Percentiles rank a stretch among this genome's conserved stretches.
Conservation (phyloP, 75 land plant species). For the Pseudotsuga menziesii region DNA sequence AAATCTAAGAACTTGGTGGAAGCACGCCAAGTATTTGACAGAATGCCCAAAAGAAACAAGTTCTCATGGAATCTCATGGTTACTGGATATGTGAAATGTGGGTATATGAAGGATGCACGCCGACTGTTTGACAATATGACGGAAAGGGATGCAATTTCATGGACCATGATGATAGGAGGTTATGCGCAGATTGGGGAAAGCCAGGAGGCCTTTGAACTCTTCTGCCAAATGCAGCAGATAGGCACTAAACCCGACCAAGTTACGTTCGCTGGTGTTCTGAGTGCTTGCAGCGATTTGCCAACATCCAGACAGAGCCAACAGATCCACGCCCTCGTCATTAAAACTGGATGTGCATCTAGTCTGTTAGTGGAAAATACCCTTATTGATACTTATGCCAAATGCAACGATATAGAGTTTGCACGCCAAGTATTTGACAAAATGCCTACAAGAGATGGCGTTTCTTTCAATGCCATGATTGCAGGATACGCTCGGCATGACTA, state of each 20-base stretch:
- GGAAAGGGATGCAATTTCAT: constrained; percentile 44
- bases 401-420: constrained; percentile 20
- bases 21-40: constrained; percentile 52
- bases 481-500: constrained; percentile 41
- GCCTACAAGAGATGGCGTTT: constrained; percentile 27
- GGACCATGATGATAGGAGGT: constrained; percentile 74
- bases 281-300: constrained; percentile 18
- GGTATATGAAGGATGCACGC: constrained; percentile 35
- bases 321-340: constrained; percentile 38
- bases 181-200: constrained; percentile 28
- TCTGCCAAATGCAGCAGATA: constrained; percentile 30
- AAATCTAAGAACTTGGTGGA: constrained; percentile 17
- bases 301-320: constrained; percentile 8
- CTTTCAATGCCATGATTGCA: constrained; percentile 47
- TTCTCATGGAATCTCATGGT: constrained; percentile 43
- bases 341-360: constrained; percentile 25
- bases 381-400: constrained; percentile 55
- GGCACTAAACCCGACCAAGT: constrained; percentile 30
- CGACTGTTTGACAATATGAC: constrained; percentile 41
- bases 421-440: constrained; percentile 29
- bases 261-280: constrained; percentile 24
- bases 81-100: constrained; percentile 38
- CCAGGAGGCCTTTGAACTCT: constrained; percentile 44
- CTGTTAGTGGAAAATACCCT: constrained; percentile 39
- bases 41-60: constrained; percentile 45